Evolutionary conservation across 257 asterid genomes (phyloP), one percentile per base, ranked within the genome.

Genomic region (Solanum ossicruentum): DNA sequence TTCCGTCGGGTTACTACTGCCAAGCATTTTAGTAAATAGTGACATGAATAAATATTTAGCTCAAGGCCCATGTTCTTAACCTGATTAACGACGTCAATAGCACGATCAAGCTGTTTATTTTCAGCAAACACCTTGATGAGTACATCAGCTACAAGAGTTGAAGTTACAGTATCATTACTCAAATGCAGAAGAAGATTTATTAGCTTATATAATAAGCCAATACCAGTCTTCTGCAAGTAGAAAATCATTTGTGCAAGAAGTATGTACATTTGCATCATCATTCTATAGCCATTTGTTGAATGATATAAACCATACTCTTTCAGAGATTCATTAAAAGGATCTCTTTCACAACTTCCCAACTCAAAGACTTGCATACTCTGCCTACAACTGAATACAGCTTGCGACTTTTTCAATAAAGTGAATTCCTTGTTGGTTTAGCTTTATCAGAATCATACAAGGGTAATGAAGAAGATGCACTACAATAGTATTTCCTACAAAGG

Each of bases 1-100:
- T 85, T 89, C 87, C 85, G 85, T 63, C 86, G 85, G 67, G 81
- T 84, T 18, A 88, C 89, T 83, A 92, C 94, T 18, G 88, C 86
- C 85, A 92, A 88, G 69, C 93, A 89, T 81, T 94, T 94, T 55
- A 92, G 93, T 93, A 92, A 89, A 87, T 91, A 93, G 88, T 93
- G 93, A 87, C 94, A 90, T 1, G 97, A 83, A 8, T 86, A 89
- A 65, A 90, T 86, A 57, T 88, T 86, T 39, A 91, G 92, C 85
- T 80, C 87, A 71, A 89, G 51, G 80, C 94, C 93, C 67, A 86
- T 70, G 49, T 86, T 80, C 89, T 83, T 91, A 16, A 89, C 89
- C 72, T 72, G 91, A 21, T 52, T 32, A 84, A 88, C 85, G 8
- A 82, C 92, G 77, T 88, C 91, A 51, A 93, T 49, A 11, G 91